Base-by-base conservation (phyloP, 83 land plant genomes). In the Diphasiastrum complanatum region DNA sequence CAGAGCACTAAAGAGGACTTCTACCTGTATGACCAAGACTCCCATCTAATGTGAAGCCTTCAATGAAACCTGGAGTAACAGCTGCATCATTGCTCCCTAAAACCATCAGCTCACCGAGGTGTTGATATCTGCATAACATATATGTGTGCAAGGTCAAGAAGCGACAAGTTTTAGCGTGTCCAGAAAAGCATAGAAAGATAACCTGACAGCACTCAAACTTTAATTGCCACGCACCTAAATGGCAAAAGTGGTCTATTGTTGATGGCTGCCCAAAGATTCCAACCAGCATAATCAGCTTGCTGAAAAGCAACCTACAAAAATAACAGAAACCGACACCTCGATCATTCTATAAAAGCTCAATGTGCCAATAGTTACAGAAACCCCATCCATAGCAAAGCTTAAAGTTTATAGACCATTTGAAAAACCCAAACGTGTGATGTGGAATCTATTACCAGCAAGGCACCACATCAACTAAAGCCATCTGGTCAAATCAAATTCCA, bases 241-340 rank as follows among this genome's bases (percentile, higher is more conserved):
- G 99, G 96, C 25, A 88, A 40, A 31, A 93, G 71, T 50, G 99
- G 96, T 26, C 89, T 75, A 29, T 78, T 80, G 71, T 89, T 93
- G 47, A 93, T 89, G 47, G 92, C 99, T 25, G 99, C 99, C 99
- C 99, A 93, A 32, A 93, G 63, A 68, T 93, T 93, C 99, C 99
- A 93, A 68, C 96, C 96, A 47, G 80, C 84, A 78, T 85, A 93
- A 68, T 93, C 99, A 31, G 99, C 92, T 71, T 93, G 83, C 70
- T 93, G 99, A 71, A 85, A 73, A n/a, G 99, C 99, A 68, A 93
- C 99, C 99, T 93, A 74, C 47, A 64, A 16, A 25, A 16, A 37
- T 33, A 0, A 33, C n/a, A 23, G 38, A 56, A 65, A 2, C 33
- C 60, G 32, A 14, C 22, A 70, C 37, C 28, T 62, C 2, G 12